These are phyloP conservation scores for Nyctanthes arbortristis DNA, from an alignment of 257 asterid genomes.

Conservation along the genomic window DNA sequence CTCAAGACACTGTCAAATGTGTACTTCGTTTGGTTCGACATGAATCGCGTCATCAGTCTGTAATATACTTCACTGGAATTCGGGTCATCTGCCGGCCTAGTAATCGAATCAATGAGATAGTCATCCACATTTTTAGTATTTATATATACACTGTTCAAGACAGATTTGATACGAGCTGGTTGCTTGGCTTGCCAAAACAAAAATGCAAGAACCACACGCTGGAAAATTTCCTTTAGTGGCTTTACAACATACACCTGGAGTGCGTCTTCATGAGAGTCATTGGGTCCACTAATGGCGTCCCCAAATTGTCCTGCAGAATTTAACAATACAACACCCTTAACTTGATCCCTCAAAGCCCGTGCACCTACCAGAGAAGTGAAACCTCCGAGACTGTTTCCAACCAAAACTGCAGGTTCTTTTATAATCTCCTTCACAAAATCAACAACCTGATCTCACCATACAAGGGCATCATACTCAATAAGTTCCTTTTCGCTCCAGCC, in stretches of 20 bases:
- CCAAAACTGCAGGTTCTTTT: constrained; percentile 84
- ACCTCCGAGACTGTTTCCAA: constrained; percentile 98
- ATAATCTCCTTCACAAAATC: constrained; percentile 84
- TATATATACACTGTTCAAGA: constrained; percentile 77
- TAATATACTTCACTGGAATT: constrained; percentile 93
- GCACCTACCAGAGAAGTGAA: constrained; percentile 88
- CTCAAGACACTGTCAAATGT: constrained; percentile 72
- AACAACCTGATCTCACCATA: constrained; percentile 93
- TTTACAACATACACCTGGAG: constrained; percentile 56
- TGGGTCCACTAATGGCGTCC: constrained; percentile 40
- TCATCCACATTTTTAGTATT: constrained; percentile 86
- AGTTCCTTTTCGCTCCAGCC: constrained; percentile 99
- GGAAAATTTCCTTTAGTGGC: constrained; percentile 76
- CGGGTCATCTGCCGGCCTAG: constrained; percentile 81
- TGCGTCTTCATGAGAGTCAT: constrained; percentile 54
- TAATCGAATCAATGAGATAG: constrained; percentile 79
- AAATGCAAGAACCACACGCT: constrained; percentile 76
- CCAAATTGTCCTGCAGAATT: constrained; percentile 92
- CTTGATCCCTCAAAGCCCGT: constrained; percentile 62
- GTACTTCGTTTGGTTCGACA: constrained; percentile 79
- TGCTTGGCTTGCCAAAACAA: constrained; percentile 98
- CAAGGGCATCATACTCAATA: constrained; percentile 79
- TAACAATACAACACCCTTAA: constrained; percentile 75
- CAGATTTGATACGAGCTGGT: constrained; percentile 84
- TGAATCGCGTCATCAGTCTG: constrained; percentile 80